phyloP scores from a whole-genome alignment of 164 flowering plant genomes.

The Vitis vinifera region DNA sequence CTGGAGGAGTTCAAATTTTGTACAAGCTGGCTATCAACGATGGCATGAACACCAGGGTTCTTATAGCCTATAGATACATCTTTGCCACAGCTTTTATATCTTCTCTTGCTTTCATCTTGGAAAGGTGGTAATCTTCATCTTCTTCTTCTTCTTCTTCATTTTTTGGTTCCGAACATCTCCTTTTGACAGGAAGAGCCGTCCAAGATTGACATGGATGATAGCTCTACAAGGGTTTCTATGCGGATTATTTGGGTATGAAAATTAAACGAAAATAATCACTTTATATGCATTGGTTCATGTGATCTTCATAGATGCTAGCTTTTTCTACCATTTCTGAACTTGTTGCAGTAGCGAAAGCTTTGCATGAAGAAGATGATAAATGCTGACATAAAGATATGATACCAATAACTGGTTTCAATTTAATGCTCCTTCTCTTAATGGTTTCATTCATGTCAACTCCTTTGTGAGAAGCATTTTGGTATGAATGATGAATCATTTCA shows the following conservation, averaged over 20 bases:
- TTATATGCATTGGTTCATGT: no score
- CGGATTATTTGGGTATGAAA: slow-evolving; percentile 62
- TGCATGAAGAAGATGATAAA: no score
- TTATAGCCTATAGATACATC: slow-evolving; percentile 62
- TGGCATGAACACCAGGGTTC: slow-evolving; percentile 55
- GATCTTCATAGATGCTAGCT: no score
- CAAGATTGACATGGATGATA: slow-evolving; percentile 50
- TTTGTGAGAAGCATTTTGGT: no score
- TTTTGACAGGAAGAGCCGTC: slow-evolving; percentile 49
- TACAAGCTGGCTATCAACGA: slow-evolving; percentile 52
- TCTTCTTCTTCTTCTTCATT: no score
- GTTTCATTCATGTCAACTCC: no score
- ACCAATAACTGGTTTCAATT: no score
- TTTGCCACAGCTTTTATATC: slow-evolving; percentile 49
- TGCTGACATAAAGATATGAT: no score
- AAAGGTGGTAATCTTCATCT: slow-evolving; percentile 36
- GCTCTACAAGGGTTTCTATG: slow-evolving; percentile 47
- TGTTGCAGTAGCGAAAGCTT: no score
- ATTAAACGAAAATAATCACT: no score
- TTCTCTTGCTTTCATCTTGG: slow-evolving; percentile 60
- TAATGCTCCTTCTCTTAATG: no score
- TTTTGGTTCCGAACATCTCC: not conserved
- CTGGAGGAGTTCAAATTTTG: slow-evolving; percentile 47
- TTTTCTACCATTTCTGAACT: no score
- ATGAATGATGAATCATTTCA: not conserved